These are phyloP conservation scores for Pterocarpus macrocarpus DNA, from an alignment of 306 rosid genomes.

Conservation along the genomic window DNA sequence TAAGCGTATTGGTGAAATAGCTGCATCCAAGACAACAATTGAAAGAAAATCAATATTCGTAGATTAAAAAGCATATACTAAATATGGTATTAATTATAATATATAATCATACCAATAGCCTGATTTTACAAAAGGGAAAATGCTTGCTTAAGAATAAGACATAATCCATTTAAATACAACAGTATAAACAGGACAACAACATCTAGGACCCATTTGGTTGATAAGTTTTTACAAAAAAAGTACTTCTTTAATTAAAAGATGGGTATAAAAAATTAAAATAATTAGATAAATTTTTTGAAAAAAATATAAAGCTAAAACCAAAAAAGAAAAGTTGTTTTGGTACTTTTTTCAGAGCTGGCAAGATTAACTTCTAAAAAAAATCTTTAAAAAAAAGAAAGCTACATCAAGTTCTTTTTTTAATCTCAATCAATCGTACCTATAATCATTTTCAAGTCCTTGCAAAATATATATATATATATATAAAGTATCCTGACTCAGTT, in stretches of 20 bases:
- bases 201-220: background rate
- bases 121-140: conserved; percentile 25
- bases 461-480: background rate
- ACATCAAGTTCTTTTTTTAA: background rate
- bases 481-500: conserved; percentile 13
- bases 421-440: background rate
- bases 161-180: background rate
- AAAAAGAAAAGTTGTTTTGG: background rate
- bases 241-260: background rate
- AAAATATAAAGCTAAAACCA: too few species aligned
- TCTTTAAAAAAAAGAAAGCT: too few species aligned
- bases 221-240: background rate
- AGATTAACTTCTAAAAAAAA: background rate
- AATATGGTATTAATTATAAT: conserved; percentile 27
- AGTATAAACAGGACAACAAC: background rate
- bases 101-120: conserved; percentile 10
- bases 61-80: conserved; percentile 5
- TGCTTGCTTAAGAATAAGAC: conserved; percentile 20
- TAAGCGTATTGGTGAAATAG: conserved; percentile 89
- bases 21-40: conserved; percentile 62
- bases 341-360: background rate
- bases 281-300: background rate
- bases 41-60: conserved; percentile 43
- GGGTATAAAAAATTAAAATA: background rate
- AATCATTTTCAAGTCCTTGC: conserved; percentile 38